Base-by-base conservation (phyloP, 2,329 filamentous ascomycete genomes). In the Tolypocladium endophyticum region DNA sequence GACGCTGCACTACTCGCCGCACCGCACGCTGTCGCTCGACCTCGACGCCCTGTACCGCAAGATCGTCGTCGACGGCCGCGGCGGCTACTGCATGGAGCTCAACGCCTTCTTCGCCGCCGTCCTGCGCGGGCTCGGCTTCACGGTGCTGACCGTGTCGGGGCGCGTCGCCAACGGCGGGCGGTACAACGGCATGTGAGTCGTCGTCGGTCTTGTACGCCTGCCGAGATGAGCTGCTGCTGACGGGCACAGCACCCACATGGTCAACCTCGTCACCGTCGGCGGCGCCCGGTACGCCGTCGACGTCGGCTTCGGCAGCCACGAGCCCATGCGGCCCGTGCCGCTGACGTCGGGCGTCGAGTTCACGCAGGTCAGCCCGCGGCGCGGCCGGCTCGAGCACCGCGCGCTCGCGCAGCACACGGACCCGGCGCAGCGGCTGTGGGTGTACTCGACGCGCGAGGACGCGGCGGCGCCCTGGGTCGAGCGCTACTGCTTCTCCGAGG, bases 201-300 rank as follows among this genome's bases (percentile, higher is more conserved):
- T n/a, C n/a, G n/a, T n/a, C n/a, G n/a, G n/a, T n/a, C n/a, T n/a
- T n/a, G n/a, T n/a, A n/a, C n/a, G n/a, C n/a, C n/a, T n/a, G n/a
- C n/a, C n/a, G n/a, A n/a, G 59, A 70, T 70, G 20, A 61, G 39
- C 20, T n/a, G 39, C 65, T 2, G 66, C 64, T 61, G 69, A 39
- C 25, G 50, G 6, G 23, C 8, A n/a, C 36, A 79, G 83, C 81
- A 72, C 73, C 18, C 85, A 87, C 68, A 82, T 86, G 76, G 73
- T 85, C 58, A 81, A 84, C 65, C 77, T 87, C 59, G 78, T 87
- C 55, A 80, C 74, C 33, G 76, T 89, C 28, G 71, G 74, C 23
- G 45, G 45, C 45, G 7, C 16, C 45, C 16, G 3, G 23, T 18
- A 50, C 45, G 45, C 25, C 25, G 45, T 50, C 45, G 45, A 50